Evolutionary conservation across 306 rosid species (phyloP).

Genomic region (Oemleria cerasiformis): DNA sequence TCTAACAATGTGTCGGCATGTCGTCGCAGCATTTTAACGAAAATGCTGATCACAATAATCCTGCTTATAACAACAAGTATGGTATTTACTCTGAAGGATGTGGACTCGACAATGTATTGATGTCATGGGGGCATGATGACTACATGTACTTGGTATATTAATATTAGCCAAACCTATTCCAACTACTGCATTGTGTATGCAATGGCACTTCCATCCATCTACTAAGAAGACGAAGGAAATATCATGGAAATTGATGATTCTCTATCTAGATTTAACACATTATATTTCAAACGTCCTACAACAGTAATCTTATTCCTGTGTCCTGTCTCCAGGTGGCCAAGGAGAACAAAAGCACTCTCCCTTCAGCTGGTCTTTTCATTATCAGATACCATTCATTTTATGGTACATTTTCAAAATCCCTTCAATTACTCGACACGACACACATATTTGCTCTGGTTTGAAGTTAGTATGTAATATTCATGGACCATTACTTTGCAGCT

Average conservation of each 20-base stretch:
- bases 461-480: not conserved
- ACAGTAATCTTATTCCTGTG: not conserved
- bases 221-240: not conserved
- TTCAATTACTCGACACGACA: not conserved
- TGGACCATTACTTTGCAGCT: slow-evolving; percentile 14
- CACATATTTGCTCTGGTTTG: not conserved
- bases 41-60: slow-evolving; percentile 22
- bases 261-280: not conserved
- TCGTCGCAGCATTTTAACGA: slow-evolving; percentile 23
- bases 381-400: slow-evolving; percentile 36
- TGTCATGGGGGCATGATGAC: slow-evolving; percentile 35
- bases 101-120: slow-evolving; percentile 27
- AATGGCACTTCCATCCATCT: not conserved
- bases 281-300: not conserved
- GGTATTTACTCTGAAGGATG: slow-evolving; percentile 32
- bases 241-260: not conserved
- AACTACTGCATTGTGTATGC: not conserved
- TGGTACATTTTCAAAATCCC: slow-evolving; percentile 13
- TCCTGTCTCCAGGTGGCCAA: slow-evolving; percentile 27
- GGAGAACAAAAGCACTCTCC: slow-evolving; percentile 23
- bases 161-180: not conserved
- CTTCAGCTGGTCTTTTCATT: slow-evolving; percentile 32
- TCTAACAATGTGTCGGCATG: not conserved
- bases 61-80: slow-evolving; percentile 22
- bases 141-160: slow-evolving; percentile 27